Conservation (phyloP, 176 grass and related monocot genomes). For the Musa schizocarpa region DNA sequence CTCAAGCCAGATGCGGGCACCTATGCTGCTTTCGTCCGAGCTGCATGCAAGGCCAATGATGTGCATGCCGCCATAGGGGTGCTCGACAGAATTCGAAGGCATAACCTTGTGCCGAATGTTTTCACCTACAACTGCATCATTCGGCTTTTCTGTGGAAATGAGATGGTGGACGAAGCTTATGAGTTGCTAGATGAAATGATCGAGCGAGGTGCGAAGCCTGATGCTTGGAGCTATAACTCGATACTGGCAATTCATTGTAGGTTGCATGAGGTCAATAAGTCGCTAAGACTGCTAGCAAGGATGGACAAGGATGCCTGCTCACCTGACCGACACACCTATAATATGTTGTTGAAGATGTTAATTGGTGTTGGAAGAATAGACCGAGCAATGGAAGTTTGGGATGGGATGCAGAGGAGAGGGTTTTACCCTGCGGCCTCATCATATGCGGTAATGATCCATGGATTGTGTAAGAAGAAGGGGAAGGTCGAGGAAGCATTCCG, state of each 20-base stretch:
- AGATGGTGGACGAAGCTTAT: constrained; percentile 60
- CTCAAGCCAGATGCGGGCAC: constrained; percentile 54
- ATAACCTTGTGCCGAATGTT: constrained; percentile 58
- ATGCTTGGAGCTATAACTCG: constrained; percentile 78
- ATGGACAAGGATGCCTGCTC: constrained; percentile 64
- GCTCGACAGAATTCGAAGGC: neutral
- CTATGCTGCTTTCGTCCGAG: constrained; percentile 21
- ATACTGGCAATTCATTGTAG: constrained; percentile 61
- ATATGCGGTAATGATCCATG: constrained; percentile 83
- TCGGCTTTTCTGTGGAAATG: constrained; percentile 50
- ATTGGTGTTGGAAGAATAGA: constrained; percentile 56
- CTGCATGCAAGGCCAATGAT: neutral
- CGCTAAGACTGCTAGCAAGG: constrained; percentile 47
- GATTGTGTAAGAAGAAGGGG: constrained; percentile 69
- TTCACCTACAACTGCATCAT: constrained; percentile 74
- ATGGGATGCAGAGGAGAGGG: constrained; percentile 67
- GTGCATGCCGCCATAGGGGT: neutral
- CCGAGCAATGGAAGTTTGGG: constrained; percentile 60
- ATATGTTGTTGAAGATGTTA: constrained; percentile 85
- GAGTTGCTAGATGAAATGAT: constrained; percentile 70
- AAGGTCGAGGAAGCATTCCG: constrained; percentile 57
- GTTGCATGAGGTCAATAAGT: constrained; percentile 67
- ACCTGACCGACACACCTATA: constrained; percentile 58
- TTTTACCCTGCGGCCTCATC: constrained; percentile 58
- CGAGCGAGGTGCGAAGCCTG: constrained; percentile 37